Conservation (phyloP, 2,329 filamentous ascomycete species). For the Xylaria arbuscula region DNA sequence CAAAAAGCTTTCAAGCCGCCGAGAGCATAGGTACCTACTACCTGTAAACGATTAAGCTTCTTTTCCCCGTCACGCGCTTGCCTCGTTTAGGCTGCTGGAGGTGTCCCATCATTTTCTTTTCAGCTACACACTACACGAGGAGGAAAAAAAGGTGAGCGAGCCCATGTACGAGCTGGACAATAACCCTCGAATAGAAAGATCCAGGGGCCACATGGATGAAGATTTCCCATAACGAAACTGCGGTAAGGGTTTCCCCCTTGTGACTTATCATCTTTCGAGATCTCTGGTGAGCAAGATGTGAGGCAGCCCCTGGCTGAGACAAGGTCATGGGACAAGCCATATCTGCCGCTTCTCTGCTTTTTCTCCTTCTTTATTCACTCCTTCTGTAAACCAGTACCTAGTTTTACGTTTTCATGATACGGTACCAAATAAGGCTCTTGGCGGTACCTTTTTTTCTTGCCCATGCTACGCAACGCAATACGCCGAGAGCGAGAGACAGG, state of each 20-base stretch:
- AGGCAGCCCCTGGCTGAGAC: constrained; percentile 9
- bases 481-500: constrained; percentile 21
- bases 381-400: not conserved
- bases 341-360: constrained; percentile 20
- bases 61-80: not conserved
- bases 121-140: not conserved
- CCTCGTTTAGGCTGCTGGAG: constrained; percentile 27
- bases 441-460: not conserved
- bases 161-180: not conserved
- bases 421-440: constrained; percentile 7
- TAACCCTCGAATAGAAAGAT: not conserved
- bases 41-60: constrained; percentile 4
- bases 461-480: constrained; percentile 14
- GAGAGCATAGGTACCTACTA: not conserved
- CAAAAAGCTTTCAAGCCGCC: not conserved
- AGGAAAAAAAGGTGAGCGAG: too few species aligned
- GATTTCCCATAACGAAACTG: constrained; percentile 8
- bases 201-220: too few species aligned
- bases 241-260: constrained; percentile 14
- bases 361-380: not conserved
- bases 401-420: constrained; percentile 10
- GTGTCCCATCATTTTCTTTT: constrained; percentile 1
- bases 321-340: constrained; percentile 24
- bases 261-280: constrained; percentile 29
- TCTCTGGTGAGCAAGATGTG: not conserved